Base-by-base conservation (phyloP, 495 filamentous ascomycete species). In the Podospora pseudocomata region DNA sequence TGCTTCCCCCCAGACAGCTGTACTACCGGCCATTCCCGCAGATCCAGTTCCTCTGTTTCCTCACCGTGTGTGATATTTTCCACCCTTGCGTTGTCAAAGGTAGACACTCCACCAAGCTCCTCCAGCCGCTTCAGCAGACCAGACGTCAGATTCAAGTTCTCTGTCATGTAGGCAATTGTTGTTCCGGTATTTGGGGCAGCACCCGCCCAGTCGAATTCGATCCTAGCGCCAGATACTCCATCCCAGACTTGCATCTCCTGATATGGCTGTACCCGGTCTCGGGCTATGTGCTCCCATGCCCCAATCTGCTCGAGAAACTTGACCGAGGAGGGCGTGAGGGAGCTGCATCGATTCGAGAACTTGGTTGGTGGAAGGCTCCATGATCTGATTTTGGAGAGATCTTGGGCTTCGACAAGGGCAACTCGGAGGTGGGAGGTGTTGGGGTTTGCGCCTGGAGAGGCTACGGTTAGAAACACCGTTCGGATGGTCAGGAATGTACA, bases 231-330 rank as follows among this genome's bases (percentile, higher is more conserved):
- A 18, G 91, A 90, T 65, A 97, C 88, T 65, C 95, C 95, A 79
- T 99, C 95, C 95, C 95, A 99, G 11, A 99, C 94, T 72, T 87
- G 81, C 95, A 99, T 99, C 68, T 92, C 90, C 57, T 94, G 87
- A 77, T 97, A 99, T 2, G 86, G 82, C 78, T 97, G 94, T 16
- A 93, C 85, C n/a, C 96, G 85, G 3, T 84, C 79, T 9, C 75
- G 73, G 65, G 90, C 83, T 30, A 96, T 75, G 72, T 94, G 86
- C n/a, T 83, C 78, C 94, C 94, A 99, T 7, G 91, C 95, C 20
- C 94, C 94, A 65, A 95, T 94, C n/a, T 78, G 77, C 49, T 87
- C 82, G 65, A 93, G 80, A 72, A 91, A 96, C 0, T 78, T 80
- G 18, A 90, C 87, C 1, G 94, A 94, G 0, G 90, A 82, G 1